Percentiles rank a stretch among this genome's conserved stretches.
phyloP scores from a whole-genome alignment of 495 filamentous ascomycete genomes.

The Amorphotheca resinae region DNA sequence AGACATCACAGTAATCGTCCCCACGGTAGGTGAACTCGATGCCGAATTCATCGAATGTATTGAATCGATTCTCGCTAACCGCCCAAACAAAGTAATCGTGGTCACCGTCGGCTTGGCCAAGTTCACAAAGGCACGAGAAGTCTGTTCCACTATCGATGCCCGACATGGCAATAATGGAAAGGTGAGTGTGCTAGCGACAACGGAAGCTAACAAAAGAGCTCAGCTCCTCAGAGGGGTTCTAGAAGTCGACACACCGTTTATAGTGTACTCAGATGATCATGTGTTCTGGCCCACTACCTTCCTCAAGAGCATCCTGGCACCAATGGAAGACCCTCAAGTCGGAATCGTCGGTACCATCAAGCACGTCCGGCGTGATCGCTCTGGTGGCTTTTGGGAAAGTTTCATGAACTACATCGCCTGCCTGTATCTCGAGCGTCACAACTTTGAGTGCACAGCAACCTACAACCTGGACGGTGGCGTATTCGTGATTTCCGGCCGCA shows the following conservation, averaged over 20 bases:
- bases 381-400: constrained; percentile 21
- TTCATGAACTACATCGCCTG: constrained; percentile 14
- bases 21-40: constrained; percentile 32
- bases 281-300: constrained; percentile 40
- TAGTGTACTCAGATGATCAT: constrained; percentile 40
- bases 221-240: constrained; percentile 34
- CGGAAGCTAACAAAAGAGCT: constrained; percentile 32
- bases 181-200: constrained; percentile 21
- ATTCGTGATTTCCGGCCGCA: constrained; percentile 42
- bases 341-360: constrained; percentile 43
- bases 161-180: not conserved
- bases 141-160: not conserved
- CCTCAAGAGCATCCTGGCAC: constrained; percentile 31
- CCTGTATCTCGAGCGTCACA: constrained; percentile 42
- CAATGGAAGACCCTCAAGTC: constrained; percentile 38
- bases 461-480: constrained; percentile 44
- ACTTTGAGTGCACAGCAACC: constrained; percentile 42
- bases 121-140: not conserved
- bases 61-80: constrained; percentile 20
- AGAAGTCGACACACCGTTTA: constrained; percentile 32
- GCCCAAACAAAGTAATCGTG: constrained; percentile 21
- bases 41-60: constrained; percentile 26
- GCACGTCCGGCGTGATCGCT: constrained; percentile 26
- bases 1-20: constrained; percentile 44
- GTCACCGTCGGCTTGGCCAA: not conserved